A percentile compares a stretch with the other conserved stretches of the same genome.
These are phyloP conservation scores for Nicotiana tomentosiformis DNA, from an alignment of 257 asterid genomes.

Conservation along the genomic window DNA sequence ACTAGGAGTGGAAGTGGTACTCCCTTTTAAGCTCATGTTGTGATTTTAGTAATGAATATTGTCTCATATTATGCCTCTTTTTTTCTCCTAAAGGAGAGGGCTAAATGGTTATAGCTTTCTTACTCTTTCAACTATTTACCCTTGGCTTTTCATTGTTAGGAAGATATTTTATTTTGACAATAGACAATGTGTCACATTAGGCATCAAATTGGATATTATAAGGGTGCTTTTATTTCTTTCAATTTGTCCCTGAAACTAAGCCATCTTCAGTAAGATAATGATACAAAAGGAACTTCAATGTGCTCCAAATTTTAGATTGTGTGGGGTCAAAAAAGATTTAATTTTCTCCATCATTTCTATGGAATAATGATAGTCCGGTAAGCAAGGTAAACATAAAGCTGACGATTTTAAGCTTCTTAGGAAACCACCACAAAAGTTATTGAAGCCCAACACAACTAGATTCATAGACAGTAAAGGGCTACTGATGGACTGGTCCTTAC, in stretches of 20 bases:
- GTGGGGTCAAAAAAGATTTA: background rate
- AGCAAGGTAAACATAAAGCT: background rate
- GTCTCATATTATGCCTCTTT: slow-evolving; percentile 13
- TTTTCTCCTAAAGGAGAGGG: slow-evolving; percentile 17
- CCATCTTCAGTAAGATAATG: background rate
- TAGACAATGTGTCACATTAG: background rate
- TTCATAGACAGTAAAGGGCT: background rate
- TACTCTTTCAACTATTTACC: background rate
- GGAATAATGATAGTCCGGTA: background rate
- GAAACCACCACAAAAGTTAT: background rate
- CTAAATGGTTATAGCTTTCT: slow-evolving; percentile 5
- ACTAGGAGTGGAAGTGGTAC: slow-evolving; percentile 97
- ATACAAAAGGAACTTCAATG: background rate
- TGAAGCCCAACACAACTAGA: background rate
- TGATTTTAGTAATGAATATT: slow-evolving; percentile 22
- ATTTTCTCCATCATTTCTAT: background rate
- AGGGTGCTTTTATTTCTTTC: background rate
- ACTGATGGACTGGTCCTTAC: background rate
- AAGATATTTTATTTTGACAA: background rate
- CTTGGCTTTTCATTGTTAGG: background rate
- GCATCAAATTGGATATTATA: background rate
- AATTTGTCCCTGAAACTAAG: background rate
- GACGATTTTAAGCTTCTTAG: background rate
- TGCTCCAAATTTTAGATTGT: background rate
- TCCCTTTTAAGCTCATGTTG: slow-evolving; percentile 55